phyloP scores from a whole-genome alignment of 169 alveolate species.

The Plasmodium yoelii region DNA sequence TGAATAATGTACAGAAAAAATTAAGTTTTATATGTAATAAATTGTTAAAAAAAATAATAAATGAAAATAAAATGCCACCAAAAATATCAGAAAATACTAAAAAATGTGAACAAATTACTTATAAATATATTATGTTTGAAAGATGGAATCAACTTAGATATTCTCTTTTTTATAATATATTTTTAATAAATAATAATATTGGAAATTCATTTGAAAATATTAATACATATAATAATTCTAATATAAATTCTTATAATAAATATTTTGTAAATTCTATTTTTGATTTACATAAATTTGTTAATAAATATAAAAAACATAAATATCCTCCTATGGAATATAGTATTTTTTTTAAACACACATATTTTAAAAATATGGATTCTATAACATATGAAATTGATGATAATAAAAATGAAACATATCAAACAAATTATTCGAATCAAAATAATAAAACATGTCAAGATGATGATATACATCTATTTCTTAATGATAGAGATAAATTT shows the following conservation, averaged over 20 bases:
- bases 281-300: constrained; percentile 52
- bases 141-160: constrained; percentile 64
- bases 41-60: constrained; percentile 31
- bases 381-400: neutral
- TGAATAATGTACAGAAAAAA: constrained; percentile 57
- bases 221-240: neutral
- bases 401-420: neutral
- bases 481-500: constrained; percentile 56
- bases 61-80: constrained; percentile 45
- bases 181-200: neutral
- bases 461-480: neutral
- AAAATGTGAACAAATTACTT: constrained; percentile 39
- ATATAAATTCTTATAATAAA: constrained; percentile 13
- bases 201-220: neutral
- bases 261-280: constrained; percentile 14
- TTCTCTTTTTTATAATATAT: constrained; percentile 36
- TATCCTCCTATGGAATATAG: constrained; percentile 60
- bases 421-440: neutral
- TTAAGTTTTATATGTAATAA: constrained; percentile 46
- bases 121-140: constrained; percentile 65
- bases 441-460: constrained; percentile 3
- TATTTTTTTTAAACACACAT: constrained; percentile 36
- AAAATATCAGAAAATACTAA: constrained; percentile 38
- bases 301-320: constrained; percentile 49
- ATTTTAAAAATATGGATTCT: constrained; percentile 10